Evolutionary conservation across 352 stramenopile genomes (phyloP).

Genomic region (Phytophthora crassamura): DNA sequence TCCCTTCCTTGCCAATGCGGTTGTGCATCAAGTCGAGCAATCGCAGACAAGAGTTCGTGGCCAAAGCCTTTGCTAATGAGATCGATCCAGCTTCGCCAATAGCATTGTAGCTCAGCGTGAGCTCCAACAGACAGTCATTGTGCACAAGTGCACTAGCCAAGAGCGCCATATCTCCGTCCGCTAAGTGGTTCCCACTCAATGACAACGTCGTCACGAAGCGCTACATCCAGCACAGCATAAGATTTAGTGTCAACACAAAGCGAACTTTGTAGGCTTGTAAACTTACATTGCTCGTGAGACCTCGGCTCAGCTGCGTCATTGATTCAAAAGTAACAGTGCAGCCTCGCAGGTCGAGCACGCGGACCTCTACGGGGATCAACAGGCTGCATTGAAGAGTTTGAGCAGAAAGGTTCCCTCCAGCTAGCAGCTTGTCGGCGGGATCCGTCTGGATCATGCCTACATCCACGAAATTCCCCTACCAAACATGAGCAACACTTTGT

Average conservation of each 20-base stretch:
- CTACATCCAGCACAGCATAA: conserved; percentile 26
- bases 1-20: conserved; percentile 59
- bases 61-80: conserved; percentile 57
- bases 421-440: conserved; percentile 9
- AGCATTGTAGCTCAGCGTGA: conserved; percentile 79
- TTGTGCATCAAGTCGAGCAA: conserved; percentile 78
- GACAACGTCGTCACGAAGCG: conserved; percentile 63
- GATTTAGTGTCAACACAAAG: too few relatives aligned
- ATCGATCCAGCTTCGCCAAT: conserved; percentile 61
- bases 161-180: conserved; percentile 57
- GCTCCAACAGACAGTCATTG: conserved; percentile 56
- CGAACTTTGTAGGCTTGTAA: too few relatives aligned
- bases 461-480: conserved; percentile 45
- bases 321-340: conserved; percentile 53
- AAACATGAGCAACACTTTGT: not conserved
- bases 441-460: conserved; percentile 12
- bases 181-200: conserved; percentile 72
- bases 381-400: not conserved
- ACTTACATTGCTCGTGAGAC: conserved; percentile 65
- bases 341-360: conserved; percentile 57
- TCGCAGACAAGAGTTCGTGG: conserved; percentile 46
- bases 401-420: conserved; percentile 13
- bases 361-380: conserved; percentile 19
- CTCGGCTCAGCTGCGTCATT: conserved; percentile 49
- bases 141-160: conserved; percentile 61